phyloP scores from a whole-genome alignment of 208 protist species.

The Tetramitus jugosus region DNA sequence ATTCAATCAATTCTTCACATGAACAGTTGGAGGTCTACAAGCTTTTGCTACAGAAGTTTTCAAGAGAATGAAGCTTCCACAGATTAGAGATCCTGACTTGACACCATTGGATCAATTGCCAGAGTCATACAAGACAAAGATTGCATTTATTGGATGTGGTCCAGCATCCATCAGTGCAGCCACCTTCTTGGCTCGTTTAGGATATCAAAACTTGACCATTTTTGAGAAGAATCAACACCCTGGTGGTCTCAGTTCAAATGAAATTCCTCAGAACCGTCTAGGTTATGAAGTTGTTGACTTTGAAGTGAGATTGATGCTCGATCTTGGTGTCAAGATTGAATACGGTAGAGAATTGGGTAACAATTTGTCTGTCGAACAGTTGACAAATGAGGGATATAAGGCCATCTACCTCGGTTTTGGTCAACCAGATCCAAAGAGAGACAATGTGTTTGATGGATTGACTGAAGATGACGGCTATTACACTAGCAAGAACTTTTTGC shows the following conservation, averaged over 20 bases:
- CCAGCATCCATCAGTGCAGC: constrained; percentile 63
- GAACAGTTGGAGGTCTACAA: constrained; percentile 60
- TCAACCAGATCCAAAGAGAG: constrained; percentile 48
- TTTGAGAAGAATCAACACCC: constrained; percentile 61
- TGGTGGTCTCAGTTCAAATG: constrained; percentile 55
- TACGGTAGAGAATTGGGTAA: constrained; percentile 38
- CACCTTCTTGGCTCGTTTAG: constrained; percentile 67
- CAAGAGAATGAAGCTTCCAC: constrained; percentile 56
- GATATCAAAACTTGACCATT: constrained; percentile 68
- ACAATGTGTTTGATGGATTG: constrained; percentile 47
- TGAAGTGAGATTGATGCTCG: constrained; percentile 61
- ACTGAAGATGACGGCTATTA: constrained; percentile 52
- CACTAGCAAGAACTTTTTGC: constrained; percentile 63
- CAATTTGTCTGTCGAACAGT: constrained; percentile 56
- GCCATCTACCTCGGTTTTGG: constrained; percentile 70
- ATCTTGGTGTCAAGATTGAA: constrained; percentile 62
- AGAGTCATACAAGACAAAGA: constrained; percentile 41
- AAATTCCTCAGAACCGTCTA: constrained; percentile 72
- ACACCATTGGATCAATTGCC: constrained; percentile 47
- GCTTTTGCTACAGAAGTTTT: constrained; percentile 62
- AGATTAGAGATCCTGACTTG: constrained; percentile 54
- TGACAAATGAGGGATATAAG: constrained; percentile 60
- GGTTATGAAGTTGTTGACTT: constrained; percentile 63
- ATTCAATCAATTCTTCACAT: too few relatives aligned
- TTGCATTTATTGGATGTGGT: constrained; percentile 55